Conservation (phyloP, 306 rosid species). For the Chamaecrista fasciculata region DNA sequence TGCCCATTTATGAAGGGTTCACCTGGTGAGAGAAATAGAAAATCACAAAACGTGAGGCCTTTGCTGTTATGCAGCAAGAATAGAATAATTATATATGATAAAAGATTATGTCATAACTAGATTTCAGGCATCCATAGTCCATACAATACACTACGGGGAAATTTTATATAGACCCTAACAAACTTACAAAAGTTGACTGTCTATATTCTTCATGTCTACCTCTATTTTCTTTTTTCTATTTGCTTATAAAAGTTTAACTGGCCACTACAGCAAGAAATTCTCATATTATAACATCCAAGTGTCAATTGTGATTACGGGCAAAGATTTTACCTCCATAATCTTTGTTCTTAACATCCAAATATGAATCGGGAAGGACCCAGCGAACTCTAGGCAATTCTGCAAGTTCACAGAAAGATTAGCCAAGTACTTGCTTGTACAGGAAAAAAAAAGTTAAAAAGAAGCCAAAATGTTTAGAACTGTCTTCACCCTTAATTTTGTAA, state of each 20-base stretch:
- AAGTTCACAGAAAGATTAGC: neutral
- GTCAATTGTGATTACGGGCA: slow-evolving; percentile 1
- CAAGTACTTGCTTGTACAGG: neutral
- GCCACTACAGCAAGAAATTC: neutral
- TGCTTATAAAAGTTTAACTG: too few relatives aligned
- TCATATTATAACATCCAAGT: neutral
- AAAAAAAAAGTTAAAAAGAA: neutral
- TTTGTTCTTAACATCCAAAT: slow-evolving; percentile 85
- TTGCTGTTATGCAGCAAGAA: neutral
- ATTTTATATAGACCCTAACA: neutral
- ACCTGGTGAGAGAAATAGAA: slow-evolving; percentile 48
- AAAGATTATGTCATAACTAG: neutral
- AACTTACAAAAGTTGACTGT: neutral
- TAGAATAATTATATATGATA: neutral
- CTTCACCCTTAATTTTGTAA: slow-evolving; percentile 68
- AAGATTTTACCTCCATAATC: slow-evolving; percentile 81
- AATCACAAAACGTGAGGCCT: slow-evolving; percentile 3
- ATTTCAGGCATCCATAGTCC: neutral
- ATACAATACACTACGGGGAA: neutral
- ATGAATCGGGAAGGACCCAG: slow-evolving; percentile 99
- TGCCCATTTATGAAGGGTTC: slow-evolving; percentile 92
- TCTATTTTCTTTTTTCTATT: neutral
- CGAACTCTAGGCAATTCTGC: slow-evolving; percentile 81
- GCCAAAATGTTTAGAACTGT: neutral
- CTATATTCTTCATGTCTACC: neutral